Conservation (phyloP, 225 moss, liverwort and hornwort species). For the Marchantia polymorpha region DNA sequence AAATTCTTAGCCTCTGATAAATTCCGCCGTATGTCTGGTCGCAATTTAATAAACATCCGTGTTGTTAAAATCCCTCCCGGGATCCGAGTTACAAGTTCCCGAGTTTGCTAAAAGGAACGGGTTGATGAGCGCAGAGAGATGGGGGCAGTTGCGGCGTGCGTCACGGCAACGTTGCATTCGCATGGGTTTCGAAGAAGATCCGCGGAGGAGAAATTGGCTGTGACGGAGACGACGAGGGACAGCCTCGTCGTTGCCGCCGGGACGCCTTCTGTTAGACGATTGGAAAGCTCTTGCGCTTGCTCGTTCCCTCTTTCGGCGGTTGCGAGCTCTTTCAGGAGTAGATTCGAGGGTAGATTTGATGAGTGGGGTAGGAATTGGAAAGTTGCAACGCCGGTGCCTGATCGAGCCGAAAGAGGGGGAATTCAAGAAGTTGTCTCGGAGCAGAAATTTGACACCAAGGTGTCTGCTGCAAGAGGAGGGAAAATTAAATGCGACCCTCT, state of each 20-base stretch:
- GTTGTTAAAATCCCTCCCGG: too few species aligned
- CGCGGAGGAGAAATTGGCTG: background rate
- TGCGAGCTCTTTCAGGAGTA: background rate
- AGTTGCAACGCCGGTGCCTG: constrained; percentile 5
- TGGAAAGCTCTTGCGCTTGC: background rate
- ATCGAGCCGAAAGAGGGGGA: constrained; percentile 7
- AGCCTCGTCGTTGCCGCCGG: background rate
- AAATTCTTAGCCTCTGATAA: too few species aligned
- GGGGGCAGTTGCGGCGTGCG: background rate
- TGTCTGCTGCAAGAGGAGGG: constrained; percentile 51
- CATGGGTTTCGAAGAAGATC: background rate
- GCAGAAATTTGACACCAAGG: background rate
- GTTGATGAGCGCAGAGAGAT: constrained; percentile 4
- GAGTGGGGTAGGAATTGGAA: constrained; percentile 13
- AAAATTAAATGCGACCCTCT: constrained; percentile 66
- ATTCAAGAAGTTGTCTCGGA: background rate
- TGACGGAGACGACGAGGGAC: background rate
- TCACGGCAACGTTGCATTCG: background rate
- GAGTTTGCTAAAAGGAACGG: background rate
- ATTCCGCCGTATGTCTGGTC: too few species aligned
- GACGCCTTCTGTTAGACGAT: background rate
- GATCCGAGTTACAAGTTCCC: background rate
- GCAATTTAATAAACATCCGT: too few species aligned
- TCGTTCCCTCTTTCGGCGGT: background rate
- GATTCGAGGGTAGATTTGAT: constrained; percentile 1